Percentiles rank a stretch among this genome's conserved stretches.
phyloP scores from a whole-genome alignment of 2,329 filamentous ascomycete genomes.

The Calonectria fujianensis region DNA sequence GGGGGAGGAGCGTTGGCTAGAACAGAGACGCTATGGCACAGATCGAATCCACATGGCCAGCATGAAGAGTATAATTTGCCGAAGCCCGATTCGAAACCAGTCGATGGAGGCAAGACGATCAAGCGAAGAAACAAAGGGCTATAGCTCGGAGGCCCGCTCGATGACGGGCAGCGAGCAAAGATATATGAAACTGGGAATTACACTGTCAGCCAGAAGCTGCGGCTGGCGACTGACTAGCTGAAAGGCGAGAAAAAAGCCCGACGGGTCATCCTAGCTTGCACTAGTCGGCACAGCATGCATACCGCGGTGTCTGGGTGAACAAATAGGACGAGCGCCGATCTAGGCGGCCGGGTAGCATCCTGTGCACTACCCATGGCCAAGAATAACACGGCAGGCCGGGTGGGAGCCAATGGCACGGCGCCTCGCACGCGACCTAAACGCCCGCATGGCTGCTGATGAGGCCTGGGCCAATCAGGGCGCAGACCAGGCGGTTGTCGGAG shows the following conservation, averaged over 20 bases:
- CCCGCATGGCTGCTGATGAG: slow-evolving; percentile 25
- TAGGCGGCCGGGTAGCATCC: slow-evolving; percentile 32
- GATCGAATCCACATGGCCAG: slow-evolving; percentile 38
- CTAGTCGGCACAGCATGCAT: slow-evolving; percentile 28
- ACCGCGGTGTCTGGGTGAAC: slow-evolving; percentile 1
- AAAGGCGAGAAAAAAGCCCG: slow-evolving; percentile 19
- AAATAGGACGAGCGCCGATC: slow-evolving; percentile 20
- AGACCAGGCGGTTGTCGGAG: slow-evolving; percentile 16
- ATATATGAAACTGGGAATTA: slow-evolving; percentile 34
- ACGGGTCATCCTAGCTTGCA: slow-evolving; percentile 27
- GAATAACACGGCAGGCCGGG: slow-evolving; percentile 29
- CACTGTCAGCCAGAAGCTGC: slow-evolving; percentile 5
- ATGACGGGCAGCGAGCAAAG: slow-evolving; percentile 28
- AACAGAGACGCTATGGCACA: slow-evolving; percentile 24
- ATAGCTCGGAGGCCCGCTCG: slow-evolving; percentile 22
- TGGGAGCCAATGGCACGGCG: slow-evolving; percentile 24
- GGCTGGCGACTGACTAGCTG: slow-evolving; percentile 17
- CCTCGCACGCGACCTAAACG: slow-evolving; percentile 33
- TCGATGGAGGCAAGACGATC: slow-evolving; percentile 23
- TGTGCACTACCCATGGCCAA: slow-evolving; percentile 18
- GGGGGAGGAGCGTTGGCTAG: not conserved
- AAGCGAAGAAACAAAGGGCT: slow-evolving; percentile 12
- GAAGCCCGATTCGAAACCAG: slow-evolving; percentile 30
- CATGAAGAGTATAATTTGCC: slow-evolving; percentile 33
- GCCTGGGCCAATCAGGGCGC: slow-evolving; percentile 17